These are phyloP conservation scores for Friedmanniomyces simplex DNA, from an alignment of 495 filamentous ascomycete genomes.

Conservation along the genomic window DNA sequence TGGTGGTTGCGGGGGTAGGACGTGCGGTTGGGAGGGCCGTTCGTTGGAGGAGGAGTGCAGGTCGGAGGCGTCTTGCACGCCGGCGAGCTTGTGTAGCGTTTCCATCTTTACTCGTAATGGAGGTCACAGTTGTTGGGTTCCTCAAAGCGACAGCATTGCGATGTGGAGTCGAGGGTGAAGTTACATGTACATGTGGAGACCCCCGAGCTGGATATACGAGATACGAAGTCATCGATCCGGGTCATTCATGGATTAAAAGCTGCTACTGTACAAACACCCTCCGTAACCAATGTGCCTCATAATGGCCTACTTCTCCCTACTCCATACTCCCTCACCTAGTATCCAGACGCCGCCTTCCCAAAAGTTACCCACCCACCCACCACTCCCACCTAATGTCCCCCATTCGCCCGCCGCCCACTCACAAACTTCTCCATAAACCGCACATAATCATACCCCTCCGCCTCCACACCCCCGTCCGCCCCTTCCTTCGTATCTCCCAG, in stretches of 20 bases:
- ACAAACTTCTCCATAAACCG: constrained; percentile 81
- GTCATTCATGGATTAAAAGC: background rate
- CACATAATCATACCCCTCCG: constrained; percentile 82
- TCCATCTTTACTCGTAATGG: background rate
- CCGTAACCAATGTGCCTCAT: background rate
- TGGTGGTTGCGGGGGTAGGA: background rate
- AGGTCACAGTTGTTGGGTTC: too few species aligned
- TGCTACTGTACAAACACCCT: background rate
- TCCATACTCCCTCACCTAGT: background rate
- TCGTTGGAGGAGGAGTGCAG: constrained; percentile 1
- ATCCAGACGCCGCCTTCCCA: background rate
- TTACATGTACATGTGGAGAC: too few species aligned
- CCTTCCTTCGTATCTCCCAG: too few species aligned
- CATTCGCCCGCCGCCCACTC: constrained; percentile 7
- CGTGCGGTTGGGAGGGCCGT: constrained; percentile 1
- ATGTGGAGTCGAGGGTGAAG: too few species aligned
- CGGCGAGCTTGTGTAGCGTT: constrained; percentile 11
- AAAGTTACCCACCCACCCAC: background rate
- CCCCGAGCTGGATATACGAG: too few species aligned
- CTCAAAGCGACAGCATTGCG: too few species aligned
- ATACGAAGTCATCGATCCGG: too few species aligned
- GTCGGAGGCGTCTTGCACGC: constrained; percentile 5
- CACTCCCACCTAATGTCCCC: background rate
- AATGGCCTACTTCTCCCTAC: background rate
- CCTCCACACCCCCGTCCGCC: constrained; percentile 58